phyloP scores from a whole-genome alignment of 177 flowering plant species.

The Vitis hybrid region DNA sequence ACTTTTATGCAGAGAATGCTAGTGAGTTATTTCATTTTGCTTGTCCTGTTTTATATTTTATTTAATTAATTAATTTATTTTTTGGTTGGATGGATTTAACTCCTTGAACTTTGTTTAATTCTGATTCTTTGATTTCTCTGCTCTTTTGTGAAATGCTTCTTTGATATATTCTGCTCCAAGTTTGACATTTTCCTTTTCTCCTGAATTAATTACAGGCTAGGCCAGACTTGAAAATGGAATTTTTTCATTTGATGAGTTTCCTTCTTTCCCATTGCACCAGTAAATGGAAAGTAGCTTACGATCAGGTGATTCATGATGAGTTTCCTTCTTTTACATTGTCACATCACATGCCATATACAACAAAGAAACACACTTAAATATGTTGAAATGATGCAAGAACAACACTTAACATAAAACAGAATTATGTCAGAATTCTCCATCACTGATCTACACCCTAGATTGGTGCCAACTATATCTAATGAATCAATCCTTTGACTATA shows the following conservation, averaged over 20 bases:
- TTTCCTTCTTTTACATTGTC: conserved; percentile 2
- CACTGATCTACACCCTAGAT: background rate
- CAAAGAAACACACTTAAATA: background rate
- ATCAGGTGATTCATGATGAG: conserved; percentile 59
- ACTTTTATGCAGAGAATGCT: conserved; percentile 77
- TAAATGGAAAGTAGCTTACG: conserved; percentile 77
- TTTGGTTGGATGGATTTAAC: background rate
- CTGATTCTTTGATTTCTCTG: background rate
- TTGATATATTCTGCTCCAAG: background rate
- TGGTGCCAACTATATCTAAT: background rate
- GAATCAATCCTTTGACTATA: background rate
- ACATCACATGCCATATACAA: background rate
- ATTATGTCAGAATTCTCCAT: background rate
- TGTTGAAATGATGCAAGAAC: background rate
- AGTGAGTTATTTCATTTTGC: conserved; percentile 46
- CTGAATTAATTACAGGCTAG: conserved; percentile 56
- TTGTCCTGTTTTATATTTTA: background rate
- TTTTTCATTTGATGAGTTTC: conserved; percentile 93
- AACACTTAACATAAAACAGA: background rate
- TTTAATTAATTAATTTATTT: background rate
- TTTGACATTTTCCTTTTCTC: conserved; percentile 4
- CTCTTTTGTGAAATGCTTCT: background rate
- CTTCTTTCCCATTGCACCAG: conserved; percentile 82
- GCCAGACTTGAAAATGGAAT: conserved; percentile 92
- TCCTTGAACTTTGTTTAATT: conserved; percentile 2